Base-by-base conservation (phyloP, 208 protist species). In the Trypanosoma boissoni region DNA sequence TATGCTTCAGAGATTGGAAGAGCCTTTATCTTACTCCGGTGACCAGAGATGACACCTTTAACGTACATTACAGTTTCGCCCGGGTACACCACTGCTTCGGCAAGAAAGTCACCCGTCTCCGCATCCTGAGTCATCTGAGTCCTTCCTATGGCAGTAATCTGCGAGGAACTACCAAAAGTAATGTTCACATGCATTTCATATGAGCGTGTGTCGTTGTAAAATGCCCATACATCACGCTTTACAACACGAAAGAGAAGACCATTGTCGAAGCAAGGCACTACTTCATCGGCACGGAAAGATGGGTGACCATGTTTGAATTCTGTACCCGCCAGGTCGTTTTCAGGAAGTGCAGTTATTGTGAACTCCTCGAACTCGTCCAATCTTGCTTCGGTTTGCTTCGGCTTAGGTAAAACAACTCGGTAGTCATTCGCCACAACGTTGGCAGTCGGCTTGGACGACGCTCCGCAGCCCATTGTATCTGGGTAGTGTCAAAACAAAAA, bases 1-100 rank as follows among this genome's bases (percentile, higher is more conserved):
- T 55, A 56, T 20, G 83, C 78, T 28, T 88, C 80, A 5, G 80
- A 68, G 29, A 94, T 58, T 3, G 86, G 80, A 53, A 80, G 49
- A 27, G 76, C 62, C 26, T 76, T 68, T 34, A 83, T 83, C 32
- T 68, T 53, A 36, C 65, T 64, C 21, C 55, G 41, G 21, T 56
- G 62, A 7, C 68, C 45, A 9, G 56, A 4, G 23, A 72, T 36
- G 14, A 36, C 37, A n/a, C 66, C 64, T 16, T 43, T 71, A 1
- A 64, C 56, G 52, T 51, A 59, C 51, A 70, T 64, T 4, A 37
- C 58, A 12, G 54, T 71, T 45, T 74, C 65, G 20, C 61, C 32
- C 26, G 63, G 62, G 51, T 76, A 68, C 26, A 76, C 45, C 10
- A 64, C 48, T 5, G 36, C 21, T 16, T 59, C 48, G 1, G 58